A percentile compares a stretch with the other conserved stretches of the same genome.
Conservation (phyloP, 768 basidiomycete species). For the Boletus subcaerulescens region DNA sequence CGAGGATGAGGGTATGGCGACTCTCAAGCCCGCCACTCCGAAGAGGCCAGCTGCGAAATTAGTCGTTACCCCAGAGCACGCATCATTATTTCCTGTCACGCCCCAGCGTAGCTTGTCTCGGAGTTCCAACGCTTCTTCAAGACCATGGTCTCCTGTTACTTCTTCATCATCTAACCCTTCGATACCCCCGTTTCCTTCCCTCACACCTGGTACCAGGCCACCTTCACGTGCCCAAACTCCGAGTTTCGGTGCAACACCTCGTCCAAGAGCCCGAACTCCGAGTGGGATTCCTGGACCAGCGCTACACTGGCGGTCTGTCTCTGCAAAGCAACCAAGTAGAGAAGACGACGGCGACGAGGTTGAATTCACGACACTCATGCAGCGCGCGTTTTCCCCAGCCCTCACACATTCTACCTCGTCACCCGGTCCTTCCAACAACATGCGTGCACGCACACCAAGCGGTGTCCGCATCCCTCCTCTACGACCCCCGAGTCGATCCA, state of each 20-base stretch:
- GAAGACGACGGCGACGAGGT: constrained; percentile 48
- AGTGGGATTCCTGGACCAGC: constrained; percentile 72
- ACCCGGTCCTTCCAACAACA: constrained; percentile 27
- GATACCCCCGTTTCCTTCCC: constrained; percentile 33
- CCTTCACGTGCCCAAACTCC: constrained; percentile 64
- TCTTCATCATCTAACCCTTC: constrained; percentile 52
- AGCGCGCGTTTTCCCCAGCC: constrained; percentile 63
- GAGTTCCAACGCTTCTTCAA: constrained; percentile 71
- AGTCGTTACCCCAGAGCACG: constrained; percentile 39
- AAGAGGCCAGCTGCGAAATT: constrained; percentile 50
- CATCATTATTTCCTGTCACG: constrained; percentile 48
- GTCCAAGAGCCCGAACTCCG: constrained; percentile 75
- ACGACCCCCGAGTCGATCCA: constrained; percentile 78
- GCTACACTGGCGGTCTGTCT: constrained; percentile 46
- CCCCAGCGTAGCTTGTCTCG: constrained; percentile 66
- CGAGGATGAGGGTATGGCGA: constrained; percentile 47
- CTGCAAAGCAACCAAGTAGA: constrained; percentile 44
- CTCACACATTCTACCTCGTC: constrained; percentile 47
- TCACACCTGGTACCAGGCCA: constrained; percentile 32
- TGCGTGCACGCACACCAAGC: constrained; percentile 40
- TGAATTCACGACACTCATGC: constrained; percentile 42
- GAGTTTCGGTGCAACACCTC: constrained; percentile 44
- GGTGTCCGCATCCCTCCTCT: constrained; percentile 49
- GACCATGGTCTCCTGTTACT: constrained; percentile 77
- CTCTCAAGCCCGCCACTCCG: constrained; percentile 47